These are phyloP conservation scores for Pseudoturritis turrita DNA, from an alignment of 345 rosid genomes.

Conservation along the genomic window DNA sequence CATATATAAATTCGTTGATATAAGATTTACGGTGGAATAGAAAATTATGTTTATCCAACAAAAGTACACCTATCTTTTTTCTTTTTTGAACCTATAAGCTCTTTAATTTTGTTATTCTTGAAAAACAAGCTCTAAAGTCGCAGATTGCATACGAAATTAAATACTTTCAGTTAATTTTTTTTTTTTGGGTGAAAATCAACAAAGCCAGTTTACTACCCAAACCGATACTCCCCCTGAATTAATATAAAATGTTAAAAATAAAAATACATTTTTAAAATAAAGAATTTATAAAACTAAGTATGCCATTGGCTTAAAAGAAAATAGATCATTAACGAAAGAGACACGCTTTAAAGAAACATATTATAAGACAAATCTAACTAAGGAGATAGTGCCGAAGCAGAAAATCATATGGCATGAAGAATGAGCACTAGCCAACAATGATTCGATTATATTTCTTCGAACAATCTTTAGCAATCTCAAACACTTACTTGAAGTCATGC, in stretches of 20 bases:
- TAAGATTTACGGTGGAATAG: constrained; percentile 9
- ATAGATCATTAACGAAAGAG: not conserved
- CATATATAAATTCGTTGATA: not conserved
- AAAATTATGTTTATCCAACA: not conserved
- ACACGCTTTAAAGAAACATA: no score
- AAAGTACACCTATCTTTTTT: not conserved
- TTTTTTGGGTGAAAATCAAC: no score
- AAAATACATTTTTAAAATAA: not conserved
- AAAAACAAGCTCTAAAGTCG: not conserved
- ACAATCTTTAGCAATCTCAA: not conserved
- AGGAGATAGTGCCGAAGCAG: no score
- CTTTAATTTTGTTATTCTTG: not conserved
- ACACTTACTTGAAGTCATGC: not conserved
- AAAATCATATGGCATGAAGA: no score
- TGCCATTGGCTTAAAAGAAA: not conserved
- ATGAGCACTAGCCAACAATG: no score
- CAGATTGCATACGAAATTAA: not conserved
- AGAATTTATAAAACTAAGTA: not conserved
- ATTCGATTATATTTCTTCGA: not conserved
- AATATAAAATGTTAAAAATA: not conserved
- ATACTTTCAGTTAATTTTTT: not conserved
- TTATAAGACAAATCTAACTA: no score
- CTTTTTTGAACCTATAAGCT: not conserved
- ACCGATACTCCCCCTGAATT: not conserved
- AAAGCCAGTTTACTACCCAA: not conserved